These are phyloP conservation scores for Beta macrorhiza DNA, from an alignment of 179 eudicot genomes.

Conservation along the genomic window DNA sequence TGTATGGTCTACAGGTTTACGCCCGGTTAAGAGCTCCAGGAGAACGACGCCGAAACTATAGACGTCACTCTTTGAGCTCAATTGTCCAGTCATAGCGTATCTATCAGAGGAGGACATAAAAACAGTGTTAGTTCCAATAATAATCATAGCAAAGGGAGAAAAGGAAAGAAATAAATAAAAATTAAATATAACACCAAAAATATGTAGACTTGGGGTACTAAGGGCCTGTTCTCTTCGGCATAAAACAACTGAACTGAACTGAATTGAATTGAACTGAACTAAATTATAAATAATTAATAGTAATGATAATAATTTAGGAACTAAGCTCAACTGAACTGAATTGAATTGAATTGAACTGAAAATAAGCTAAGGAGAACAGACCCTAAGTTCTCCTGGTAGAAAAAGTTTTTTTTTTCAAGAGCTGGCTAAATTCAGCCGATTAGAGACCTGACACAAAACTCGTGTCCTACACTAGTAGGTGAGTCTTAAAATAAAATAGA, in stretches of 20 bases:
- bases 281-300: too few relatives aligned
- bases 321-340: too few relatives aligned
- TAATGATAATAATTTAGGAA: too few relatives aligned
- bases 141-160: not conserved
- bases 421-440: not conserved
- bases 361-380: too few relatives aligned
- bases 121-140: not conserved
- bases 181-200: not conserved
- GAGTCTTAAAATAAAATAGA: not conserved
- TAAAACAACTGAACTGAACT: too few relatives aligned
- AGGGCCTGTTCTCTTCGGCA: too few relatives aligned
- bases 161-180: not conserved
- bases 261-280: too few relatives aligned
- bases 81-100: constrained; percentile 93
- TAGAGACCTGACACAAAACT: not conserved
- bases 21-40: constrained; percentile 82
- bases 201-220: too few relatives aligned
- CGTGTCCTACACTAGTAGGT: not conserved
- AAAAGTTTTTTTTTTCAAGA: not conserved
- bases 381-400: too few relatives aligned
- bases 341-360: too few relatives aligned
- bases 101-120: constrained; percentile 38
- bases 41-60: constrained; percentile 92
- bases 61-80: constrained; percentile 89
- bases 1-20: constrained; percentile 92